Percentiles rank a stretch among this genome's conserved stretches.
These are phyloP conservation scores for Beauveria asiatica DNA, from an alignment of 2,329 filamentous ascomycete species.

Conservation along the genomic window DNA sequence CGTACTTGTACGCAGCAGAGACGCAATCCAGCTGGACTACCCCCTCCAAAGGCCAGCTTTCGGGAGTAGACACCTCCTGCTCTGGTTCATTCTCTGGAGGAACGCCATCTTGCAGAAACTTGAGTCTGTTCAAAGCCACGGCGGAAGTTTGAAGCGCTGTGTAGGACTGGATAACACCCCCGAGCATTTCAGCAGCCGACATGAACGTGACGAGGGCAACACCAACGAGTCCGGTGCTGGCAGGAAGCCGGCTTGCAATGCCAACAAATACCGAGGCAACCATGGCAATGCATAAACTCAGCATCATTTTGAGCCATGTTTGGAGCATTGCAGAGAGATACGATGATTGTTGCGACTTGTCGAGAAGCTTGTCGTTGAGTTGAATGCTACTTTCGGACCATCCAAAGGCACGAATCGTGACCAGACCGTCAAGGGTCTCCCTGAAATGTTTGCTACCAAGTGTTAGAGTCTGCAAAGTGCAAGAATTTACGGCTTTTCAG, in stretches of 20 bases:
- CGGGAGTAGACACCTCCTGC: neutral
- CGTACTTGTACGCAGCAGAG: neutral
- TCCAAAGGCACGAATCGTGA: constrained; percentile 4
- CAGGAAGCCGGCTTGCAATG: constrained; percentile 1
- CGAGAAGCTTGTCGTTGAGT: neutral
- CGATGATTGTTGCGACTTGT: neutral
- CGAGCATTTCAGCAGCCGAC: neutral
- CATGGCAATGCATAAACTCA: constrained; percentile 4
- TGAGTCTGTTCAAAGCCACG: neutral
- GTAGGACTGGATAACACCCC: neutral
- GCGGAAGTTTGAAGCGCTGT: neutral
- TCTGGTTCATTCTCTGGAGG: neutral
- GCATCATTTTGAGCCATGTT: neutral
- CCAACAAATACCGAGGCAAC: constrained; percentile 1
- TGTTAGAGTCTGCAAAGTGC: neutral
- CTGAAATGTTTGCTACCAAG: neutral
- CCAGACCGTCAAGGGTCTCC: constrained; percentile 2
- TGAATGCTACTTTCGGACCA: neutral
- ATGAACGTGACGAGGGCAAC: constrained; percentile 4
- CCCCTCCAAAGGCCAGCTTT: neutral
- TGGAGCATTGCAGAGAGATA: constrained; percentile 1
- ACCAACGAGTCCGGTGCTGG: constrained; percentile 3
- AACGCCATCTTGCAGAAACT: neutral
- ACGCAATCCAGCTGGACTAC: neutral
- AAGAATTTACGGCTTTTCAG: too few species aligned